Percentiles rank a stretch among this genome's conserved stretches.
These are phyloP conservation scores for Phytophthora rubi DNA, from an alignment of 352 stramenopile genomes.

Conservation along the genomic window DNA sequence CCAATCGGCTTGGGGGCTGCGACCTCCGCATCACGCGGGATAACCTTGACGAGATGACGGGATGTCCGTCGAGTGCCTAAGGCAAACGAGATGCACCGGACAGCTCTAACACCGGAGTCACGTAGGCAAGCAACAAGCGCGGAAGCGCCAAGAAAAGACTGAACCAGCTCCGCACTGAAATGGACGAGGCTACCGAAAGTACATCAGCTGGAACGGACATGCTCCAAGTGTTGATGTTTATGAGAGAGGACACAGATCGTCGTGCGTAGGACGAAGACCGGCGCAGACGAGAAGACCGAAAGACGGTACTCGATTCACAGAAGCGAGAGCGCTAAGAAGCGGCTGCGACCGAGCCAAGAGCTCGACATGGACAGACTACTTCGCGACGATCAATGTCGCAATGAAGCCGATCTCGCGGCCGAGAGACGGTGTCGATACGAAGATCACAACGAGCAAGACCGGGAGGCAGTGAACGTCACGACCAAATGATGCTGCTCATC, in stretches of 20 bases:
- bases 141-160: neutral
- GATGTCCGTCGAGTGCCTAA: neutral
- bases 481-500: constrained; percentile 1
- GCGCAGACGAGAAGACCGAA: neutral
- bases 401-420: neutral
- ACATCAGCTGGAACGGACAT: neutral
- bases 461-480: neutral
- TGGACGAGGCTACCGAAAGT: neutral
- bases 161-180: neutral
- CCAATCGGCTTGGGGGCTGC: neutral
- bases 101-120: neutral
- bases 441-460: neutral
- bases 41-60: neutral
- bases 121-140: neutral
- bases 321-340: neutral
- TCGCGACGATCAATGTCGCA: neutral
- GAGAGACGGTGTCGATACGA: neutral
- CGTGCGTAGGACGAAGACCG: neutral
- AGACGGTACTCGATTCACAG: neutral
- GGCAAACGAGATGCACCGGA: neutral
- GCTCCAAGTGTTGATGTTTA: neutral
- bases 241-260: neutral
- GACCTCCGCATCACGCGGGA: neutral
- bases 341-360: neutral
- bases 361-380: neutral